Percentiles rank a stretch among this genome's conserved stretches.
phyloP scores from a whole-genome alignment of 768 basidiomycete species.

The Zangia roseola region DNA sequence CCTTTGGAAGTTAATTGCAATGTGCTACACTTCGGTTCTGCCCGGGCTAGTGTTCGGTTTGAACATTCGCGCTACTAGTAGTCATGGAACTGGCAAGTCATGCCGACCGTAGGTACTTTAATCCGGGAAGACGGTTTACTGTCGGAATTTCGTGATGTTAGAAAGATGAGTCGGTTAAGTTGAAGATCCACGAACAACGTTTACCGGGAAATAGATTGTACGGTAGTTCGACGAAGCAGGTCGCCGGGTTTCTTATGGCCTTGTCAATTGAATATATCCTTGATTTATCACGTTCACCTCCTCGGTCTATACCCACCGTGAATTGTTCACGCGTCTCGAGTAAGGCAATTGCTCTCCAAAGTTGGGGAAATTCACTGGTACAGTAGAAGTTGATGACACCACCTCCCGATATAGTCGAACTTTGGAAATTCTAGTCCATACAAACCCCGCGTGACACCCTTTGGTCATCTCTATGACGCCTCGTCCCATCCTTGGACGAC shows the following conservation, averaged over 20 bases:
- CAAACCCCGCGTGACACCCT: slow-evolving; percentile 19
- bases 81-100: no score
- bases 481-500: slow-evolving; percentile 9
- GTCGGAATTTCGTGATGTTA: not conserved
- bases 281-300: slow-evolving; percentile 17
- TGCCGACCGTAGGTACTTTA: not conserved
- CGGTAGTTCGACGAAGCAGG: slow-evolving; percentile 8
- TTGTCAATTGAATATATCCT: slow-evolving; percentile 13
- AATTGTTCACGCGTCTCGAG: slow-evolving; percentile 6
- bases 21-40: slow-evolving; percentile 6
- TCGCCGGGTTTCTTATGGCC: slow-evolving; percentile 1
- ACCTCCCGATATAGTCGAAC: slow-evolving; percentile 4
- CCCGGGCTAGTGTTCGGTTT: slow-evolving; percentile 7
- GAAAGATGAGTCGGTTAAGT: not conserved
- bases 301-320: slow-evolving; percentile 25
- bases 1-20: slow-evolving; percentile 18
- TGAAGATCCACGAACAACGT: not conserved
- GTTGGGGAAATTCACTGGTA: slow-evolving; percentile 7
- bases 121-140: not conserved
- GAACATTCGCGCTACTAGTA: not conserved
- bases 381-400: not conserved
- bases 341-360: slow-evolving; percentile 14
- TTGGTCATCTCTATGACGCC: slow-evolving; percentile 3
- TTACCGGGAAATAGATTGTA: not conserved
- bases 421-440: slow-evolving; percentile 13